Evolutionary conservation across 169 alveolate species (phyloP).

Genomic region (Eimeria necatrix): DNA sequence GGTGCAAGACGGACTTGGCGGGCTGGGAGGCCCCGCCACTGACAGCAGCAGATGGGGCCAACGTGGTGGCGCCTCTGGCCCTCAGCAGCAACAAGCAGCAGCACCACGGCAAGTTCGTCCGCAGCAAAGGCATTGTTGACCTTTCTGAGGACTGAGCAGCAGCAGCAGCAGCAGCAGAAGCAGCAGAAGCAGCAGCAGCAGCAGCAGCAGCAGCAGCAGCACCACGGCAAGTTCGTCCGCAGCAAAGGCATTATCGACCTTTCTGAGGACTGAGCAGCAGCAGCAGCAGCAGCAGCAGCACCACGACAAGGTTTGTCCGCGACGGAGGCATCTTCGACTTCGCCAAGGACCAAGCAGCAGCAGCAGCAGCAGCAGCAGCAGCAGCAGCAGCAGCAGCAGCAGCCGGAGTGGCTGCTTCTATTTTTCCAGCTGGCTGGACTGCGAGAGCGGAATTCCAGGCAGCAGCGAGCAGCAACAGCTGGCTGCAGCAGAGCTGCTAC

Average conservation of each 20-base stretch:
- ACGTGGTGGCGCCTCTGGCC: neutral
- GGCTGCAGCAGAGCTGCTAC: too few relatives aligned
- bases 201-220: neutral
- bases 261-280: neutral
- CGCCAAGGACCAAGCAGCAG: neutral
- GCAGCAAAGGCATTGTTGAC: neutral
- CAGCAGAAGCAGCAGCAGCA: neutral
- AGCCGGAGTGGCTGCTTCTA: too few relatives aligned
- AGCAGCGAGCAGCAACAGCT: too few relatives aligned
- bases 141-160: neutral
- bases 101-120: slow-evolving; percentile 50
- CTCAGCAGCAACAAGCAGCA: slow-evolving; percentile 24
- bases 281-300: neutral
- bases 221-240: slow-evolving; percentile 33
- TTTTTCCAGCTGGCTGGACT: too few relatives aligned
- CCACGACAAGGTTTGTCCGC: slow-evolving; percentile 27
- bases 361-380: too few relatives aligned
- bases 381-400: too few relatives aligned
- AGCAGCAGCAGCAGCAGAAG: too few relatives aligned
- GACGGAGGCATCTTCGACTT: neutral
- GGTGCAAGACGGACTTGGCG: slow-evolving; percentile 77
- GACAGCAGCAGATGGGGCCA: slow-evolving; percentile 71
- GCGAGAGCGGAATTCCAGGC: too few relatives aligned
- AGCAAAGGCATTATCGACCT: neutral
- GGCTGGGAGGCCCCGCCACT: slow-evolving; percentile 76